phyloP scores from a whole-genome alignment of 495 filamentous ascomycete species.

The Neurospora intermedia region DNA sequence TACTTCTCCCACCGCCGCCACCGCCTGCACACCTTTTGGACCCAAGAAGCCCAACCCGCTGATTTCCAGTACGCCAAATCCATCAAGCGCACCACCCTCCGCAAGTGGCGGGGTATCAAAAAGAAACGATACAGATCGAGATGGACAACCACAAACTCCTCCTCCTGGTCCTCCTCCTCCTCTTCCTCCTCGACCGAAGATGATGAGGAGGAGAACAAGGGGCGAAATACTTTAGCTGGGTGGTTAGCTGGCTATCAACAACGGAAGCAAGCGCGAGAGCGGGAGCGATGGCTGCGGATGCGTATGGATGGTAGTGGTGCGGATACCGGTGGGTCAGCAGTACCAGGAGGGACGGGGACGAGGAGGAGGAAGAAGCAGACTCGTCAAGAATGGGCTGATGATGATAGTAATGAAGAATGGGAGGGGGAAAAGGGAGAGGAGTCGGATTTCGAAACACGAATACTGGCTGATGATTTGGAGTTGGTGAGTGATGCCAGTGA shows the following conservation, averaged over 20 bases:
- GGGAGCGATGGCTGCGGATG: slow-evolving; percentile 14
- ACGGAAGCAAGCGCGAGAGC: too few relatives aligned
- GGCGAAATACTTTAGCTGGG: neutral
- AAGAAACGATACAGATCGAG: neutral
- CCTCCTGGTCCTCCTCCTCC: too few relatives aligned
- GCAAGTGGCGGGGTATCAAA: neutral
- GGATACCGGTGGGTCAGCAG: too few relatives aligned
- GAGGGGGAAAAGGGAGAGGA: slow-evolving; percentile 55
- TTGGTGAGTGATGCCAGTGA: neutral
- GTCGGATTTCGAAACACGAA: slow-evolving; percentile 49
- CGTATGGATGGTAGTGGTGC: too few relatives aligned
- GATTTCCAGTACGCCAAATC: neutral
- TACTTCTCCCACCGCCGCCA: neutral
- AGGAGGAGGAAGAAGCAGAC: neutral
- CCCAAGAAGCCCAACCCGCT: neutral
- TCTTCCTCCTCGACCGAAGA: too few relatives aligned
- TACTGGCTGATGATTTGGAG: neutral
- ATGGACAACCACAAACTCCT: too few relatives aligned
- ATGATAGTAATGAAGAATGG: slow-evolving; percentile 30
- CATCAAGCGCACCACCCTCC: neutral
- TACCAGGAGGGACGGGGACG: slow-evolving; percentile 7
- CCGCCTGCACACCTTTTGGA: neutral
- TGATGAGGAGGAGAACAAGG: too few relatives aligned
- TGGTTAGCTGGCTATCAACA: neutral
- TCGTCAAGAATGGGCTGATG: neutral